phyloP scores from a whole-genome alignment of 1,284 basidiomycete species.

The Trichosporon asahii region DNA sequence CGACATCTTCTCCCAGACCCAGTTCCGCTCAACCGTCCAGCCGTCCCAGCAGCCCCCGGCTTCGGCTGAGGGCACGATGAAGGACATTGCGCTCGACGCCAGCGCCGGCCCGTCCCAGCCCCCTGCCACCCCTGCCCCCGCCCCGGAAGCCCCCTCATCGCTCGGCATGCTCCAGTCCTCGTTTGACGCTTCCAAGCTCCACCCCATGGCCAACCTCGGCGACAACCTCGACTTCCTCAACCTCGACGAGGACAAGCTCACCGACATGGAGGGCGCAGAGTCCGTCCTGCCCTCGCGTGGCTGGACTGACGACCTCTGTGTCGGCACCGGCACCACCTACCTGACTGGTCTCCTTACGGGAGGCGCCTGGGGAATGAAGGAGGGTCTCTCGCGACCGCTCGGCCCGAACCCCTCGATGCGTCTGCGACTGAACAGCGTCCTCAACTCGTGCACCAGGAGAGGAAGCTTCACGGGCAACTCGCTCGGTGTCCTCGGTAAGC shows the following conservation, averaged over 20 bases:
- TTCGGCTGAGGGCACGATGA: not conserved
- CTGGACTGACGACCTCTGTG: conserved; percentile 99
- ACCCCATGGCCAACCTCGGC: conserved; percentile 82
- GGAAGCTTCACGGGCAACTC: conserved; percentile 98
- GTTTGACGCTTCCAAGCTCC: conserved; percentile 83
- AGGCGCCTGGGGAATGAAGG: conserved; percentile 91
- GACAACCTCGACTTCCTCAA: conserved; percentile 81
- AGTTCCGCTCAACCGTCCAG: conserved; percentile 39
- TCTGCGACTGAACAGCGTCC: conserved; percentile 90
- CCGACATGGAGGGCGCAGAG: conserved; percentile 74
- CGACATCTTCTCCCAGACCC: conserved; percentile 43
- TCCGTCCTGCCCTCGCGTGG: conserved; percentile 88
- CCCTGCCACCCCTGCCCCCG: conserved; percentile 17
- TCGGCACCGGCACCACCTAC: conserved; percentile 98
- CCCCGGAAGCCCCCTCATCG: conserved; percentile 57
- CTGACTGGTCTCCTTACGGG: conserved; percentile 89
- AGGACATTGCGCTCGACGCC: conserved; percentile 13
- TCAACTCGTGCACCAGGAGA: conserved; percentile 94
- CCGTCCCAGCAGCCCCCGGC: conserved; percentile 25
- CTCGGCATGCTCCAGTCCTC: conserved; percentile 75
- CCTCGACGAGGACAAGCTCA: conserved; percentile 89
- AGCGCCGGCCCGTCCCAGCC: conserved; percentile 15
- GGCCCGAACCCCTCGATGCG: conserved; percentile 64
- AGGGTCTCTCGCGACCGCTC: conserved; percentile 82
- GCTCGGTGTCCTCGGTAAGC: conserved; percentile 85